Base-by-base conservation (phyloP, 306 rosid genomes). In the Cucurbita ficifolia region DNA sequence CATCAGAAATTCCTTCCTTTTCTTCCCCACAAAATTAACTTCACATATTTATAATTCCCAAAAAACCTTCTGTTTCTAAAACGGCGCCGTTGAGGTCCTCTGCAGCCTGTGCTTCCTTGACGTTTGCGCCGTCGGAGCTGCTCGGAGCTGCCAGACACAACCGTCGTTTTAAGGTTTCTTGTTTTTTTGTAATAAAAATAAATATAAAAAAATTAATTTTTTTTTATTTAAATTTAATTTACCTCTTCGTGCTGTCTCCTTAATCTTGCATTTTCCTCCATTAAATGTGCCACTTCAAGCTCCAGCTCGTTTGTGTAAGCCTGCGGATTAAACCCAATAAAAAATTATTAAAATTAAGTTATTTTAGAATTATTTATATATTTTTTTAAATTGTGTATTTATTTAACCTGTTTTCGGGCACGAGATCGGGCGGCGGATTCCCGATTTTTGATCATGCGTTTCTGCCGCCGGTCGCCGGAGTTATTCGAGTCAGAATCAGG, bases 341-440 rank as follows among this genome's bases (percentile, higher is more conserved):
- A 43, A 43, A 43, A 7, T 6, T 40, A 40, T 6, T 40, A 43
- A 43, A 43, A 39, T 39, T 43, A 10, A 10, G 50, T 45, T 8
- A 8, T 8, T 42, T 8, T 10, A 42, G 3, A 45, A 10, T 45
- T 45, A 45, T 8, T 38, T 45, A 45, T 14, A 1, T 12, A 1
- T 49, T 14, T 49, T 4, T 49, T 49, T 13, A 13, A 38, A 18
- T 63, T 8, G 39, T 4, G 14, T 8, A 18, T 18, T 12, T 38
- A 45, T 18, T 8, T n/a, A 58, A 73, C 99, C 99, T 91, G 99
- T 52, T 88, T 94, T 78, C 99, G 75, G 21, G 99, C 97, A 16
- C 99, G 76, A 13, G 99, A 94, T 51, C 99, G 86, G 9, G 99
- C 92, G 24, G 99, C 99, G 5, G 99, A 91, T 65, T 94, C 97